Evolutionary conservation across 495 filamentous ascomycete genomes (phyloP).

Genomic region (Aspergillus funiculosus): DNA sequence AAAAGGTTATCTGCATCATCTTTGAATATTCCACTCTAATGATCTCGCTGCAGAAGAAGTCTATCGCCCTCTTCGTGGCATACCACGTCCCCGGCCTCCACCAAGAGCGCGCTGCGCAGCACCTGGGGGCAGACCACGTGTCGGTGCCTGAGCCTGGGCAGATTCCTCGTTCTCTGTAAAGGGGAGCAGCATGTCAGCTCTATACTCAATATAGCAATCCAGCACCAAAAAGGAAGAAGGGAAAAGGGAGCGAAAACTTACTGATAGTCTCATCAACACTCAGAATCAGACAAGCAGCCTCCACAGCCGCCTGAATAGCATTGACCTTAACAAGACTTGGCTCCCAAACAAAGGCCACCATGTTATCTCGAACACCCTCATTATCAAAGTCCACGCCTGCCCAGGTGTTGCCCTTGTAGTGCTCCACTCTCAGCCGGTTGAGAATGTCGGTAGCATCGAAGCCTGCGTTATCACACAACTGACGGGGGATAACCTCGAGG

Average conservation of each 20-base stretch:
- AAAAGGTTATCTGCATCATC: background rate
- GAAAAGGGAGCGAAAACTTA: constrained; percentile 32
- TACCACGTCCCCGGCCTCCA: constrained; percentile 77
- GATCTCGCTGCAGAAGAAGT: constrained; percentile 11
- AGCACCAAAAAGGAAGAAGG: background rate
- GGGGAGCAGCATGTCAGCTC: constrained; percentile 13
- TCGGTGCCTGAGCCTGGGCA: constrained; percentile 69
- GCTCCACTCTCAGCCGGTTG: constrained; percentile 89
- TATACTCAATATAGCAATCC: constrained; percentile 7
- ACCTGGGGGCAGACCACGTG: constrained; percentile 76
- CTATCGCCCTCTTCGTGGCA: constrained; percentile 56
- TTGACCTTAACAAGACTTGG: constrained; percentile 94
- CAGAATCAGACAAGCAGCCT: constrained; percentile 90
- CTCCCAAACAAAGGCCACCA: constrained; percentile 94
- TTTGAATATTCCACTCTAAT: background rate
- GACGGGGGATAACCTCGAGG: constrained; percentile 91
- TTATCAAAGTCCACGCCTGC: constrained; percentile 91
- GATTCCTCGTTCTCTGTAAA: constrained; percentile 78
- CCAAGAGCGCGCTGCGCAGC: constrained; percentile 86
- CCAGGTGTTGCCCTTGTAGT: constrained; percentile 85
- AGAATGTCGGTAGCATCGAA: constrained; percentile 98
- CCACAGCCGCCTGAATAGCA: constrained; percentile 90
- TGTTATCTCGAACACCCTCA: constrained; percentile 88
- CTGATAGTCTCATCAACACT: constrained; percentile 96
- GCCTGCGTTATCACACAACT: constrained; percentile 96